Base-by-base conservation (phyloP, 192 early-diverging fungal genomes). In the Podochytrium sp. region DNA sequence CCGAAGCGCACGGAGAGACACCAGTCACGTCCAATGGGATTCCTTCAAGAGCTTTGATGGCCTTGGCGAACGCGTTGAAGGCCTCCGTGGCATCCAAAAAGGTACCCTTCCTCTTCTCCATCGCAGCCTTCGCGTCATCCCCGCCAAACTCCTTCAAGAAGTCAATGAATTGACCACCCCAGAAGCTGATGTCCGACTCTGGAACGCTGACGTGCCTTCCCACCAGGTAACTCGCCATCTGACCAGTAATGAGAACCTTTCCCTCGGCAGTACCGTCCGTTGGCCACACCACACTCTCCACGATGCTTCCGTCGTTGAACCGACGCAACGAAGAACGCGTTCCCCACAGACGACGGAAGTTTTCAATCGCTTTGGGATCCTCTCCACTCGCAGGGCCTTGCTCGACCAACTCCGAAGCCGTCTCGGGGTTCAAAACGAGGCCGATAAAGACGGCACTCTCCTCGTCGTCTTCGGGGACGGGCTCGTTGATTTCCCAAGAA, bases 221-320 rank as follows among this genome's bases (percentile, higher is more conserved):
- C 65, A 99, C 65, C 16, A 99, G 83, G 65, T 93, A 90, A 0
- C 83, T 80, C 1, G 93, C 88, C 86, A 96, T 95, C 40, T 87
- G 86, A 38, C 90, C 89, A 16, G 97, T 88, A 70, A 97, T 89
- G 40, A 92, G 72, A 14, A 89, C 83, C 1, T 90, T 84, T 25
- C 82, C 78, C 62, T 95, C 93, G 10, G 84, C 67, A 25, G 76
- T 80, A 3, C 80, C 79, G 49, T 75, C 79, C 41, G 65, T 68
- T 16, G 51, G 49, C 89, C 94, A 99, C 0, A 97, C 92, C 3
- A 95, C 92, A 83, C 92, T 93, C 80, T 96, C 91, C 4, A 89
- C 64, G 77, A 99, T 97, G 55, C 88, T 88, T 25, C 95, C 95
- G 74, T 99, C 94, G 75, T 94, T 91, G 88, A 98, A 99, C 18